Evolutionary conservation across 257 asterid species (phyloP), one percentile per base, ranked within the genome.

Genomic region (Lycium ferocissimum): DNA sequence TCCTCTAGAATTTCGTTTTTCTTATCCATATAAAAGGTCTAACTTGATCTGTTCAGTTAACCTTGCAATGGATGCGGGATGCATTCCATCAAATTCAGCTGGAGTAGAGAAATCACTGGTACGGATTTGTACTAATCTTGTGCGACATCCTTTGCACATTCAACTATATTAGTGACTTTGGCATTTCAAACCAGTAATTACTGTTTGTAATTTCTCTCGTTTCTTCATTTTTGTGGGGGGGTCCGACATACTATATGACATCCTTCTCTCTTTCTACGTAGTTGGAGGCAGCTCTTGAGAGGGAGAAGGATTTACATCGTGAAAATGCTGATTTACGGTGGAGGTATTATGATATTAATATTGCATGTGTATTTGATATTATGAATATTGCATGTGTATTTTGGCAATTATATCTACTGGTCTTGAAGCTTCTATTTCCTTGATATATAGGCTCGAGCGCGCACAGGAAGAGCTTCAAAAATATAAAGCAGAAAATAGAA

Each of bases 201-300:
- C 2, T 73, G 38, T 73, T 47, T 11, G 35, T 47, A 73, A 20
- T 73, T 45, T 73, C 40, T 73, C 40, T 20, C 5, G 18, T 47
- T 75, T 14, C 81, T 75, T 75, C n/a, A 75, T 49, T 49, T 49
- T 75, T 49, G 22, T 22, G 14, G 45, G 61, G n/a, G 62, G 22
- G 49, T 49, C 14, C 45, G 49, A 11, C 62, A 3, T 78, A 51
- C 82, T 8, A 33, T 26, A 15, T 78, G 65, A 53, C 62, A 76
- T 37, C 38, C 47, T 18, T 49, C 11, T 83, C 80, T 54, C 35
- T 59, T 84, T 71, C 40, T 40, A 57, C 85, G 82, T 80, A 96
- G 99, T 85, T 96, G 80, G 99, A 94, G 88, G 91, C 93, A 58
- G 94, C 98, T 85, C 94, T 92, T 66, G 98, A 94, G 18, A 87